Evolutionary conservation across 1,284 basidiomycete genomes (phyloP).

Genomic region (Porodaedalea pini): DNA sequence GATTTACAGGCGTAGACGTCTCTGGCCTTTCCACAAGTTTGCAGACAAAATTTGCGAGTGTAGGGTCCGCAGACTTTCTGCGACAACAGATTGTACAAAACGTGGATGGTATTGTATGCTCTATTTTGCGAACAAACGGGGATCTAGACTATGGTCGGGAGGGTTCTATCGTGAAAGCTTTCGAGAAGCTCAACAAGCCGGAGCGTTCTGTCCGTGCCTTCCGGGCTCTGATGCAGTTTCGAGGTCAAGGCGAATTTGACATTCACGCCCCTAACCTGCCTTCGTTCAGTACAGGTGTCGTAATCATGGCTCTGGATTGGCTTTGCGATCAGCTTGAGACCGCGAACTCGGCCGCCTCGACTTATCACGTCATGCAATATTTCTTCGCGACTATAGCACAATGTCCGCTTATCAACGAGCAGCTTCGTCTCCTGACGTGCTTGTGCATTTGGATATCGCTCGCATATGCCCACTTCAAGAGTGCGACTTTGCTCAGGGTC

Average conservation of each 20-base stretch:
- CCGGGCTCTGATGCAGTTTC: constrained; percentile 46
- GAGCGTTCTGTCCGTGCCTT: constrained; percentile 41
- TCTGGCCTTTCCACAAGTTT: constrained; percentile 30
- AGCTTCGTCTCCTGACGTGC: constrained; percentile 72
- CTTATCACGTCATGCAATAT: constrained; percentile 75
- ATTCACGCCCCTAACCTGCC: constrained; percentile 64
- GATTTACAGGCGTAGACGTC: constrained; percentile 17
- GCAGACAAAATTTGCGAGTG: constrained; percentile 31
- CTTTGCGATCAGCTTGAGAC: constrained; percentile 38
- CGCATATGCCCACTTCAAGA: constrained; percentile 50
- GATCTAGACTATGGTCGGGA: constrained; percentile 52
- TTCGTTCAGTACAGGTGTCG: constrained; percentile 42
- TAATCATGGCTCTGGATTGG: constrained; percentile 62
- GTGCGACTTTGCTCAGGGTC: constrained; percentile 58
- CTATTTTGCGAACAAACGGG: constrained; percentile 55
- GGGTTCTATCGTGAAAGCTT: constrained; percentile 45
- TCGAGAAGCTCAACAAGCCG: constrained; percentile 35
- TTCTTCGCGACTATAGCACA: constrained; percentile 67
- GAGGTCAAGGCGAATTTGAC: constrained; percentile 43
- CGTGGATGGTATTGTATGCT: constrained; percentile 52
- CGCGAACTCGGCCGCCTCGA: constrained; percentile 46
- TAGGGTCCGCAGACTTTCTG: constrained; percentile 36
- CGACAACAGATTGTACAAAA: constrained; percentile 39
- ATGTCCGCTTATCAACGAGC: constrained; percentile 83
- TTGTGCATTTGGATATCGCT: constrained; percentile 71